These are phyloP conservation scores for Xenosphaeropsis pyriputrescens DNA, from an alignment of 2,329 filamentous ascomycete genomes.

Conservation along the genomic window DNA sequence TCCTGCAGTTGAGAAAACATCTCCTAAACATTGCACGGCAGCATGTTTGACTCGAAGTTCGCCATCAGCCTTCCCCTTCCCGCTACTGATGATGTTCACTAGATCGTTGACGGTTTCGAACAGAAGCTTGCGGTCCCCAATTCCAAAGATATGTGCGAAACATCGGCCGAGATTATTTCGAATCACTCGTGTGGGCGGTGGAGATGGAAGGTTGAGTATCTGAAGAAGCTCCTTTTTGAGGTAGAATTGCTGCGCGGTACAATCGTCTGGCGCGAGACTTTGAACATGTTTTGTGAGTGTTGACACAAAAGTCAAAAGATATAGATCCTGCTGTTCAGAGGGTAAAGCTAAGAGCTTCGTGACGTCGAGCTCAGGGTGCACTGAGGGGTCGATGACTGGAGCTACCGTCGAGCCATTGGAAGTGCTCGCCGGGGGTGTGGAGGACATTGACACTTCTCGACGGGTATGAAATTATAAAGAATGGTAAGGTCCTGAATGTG, in stretches of 20 bases:
- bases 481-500: no score
- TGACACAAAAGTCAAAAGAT: constrained; percentile 78
- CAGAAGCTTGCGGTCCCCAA: constrained; percentile 79
- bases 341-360: constrained; percentile 79
- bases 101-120: constrained; percentile 93
- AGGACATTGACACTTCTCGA: constrained; percentile 15
- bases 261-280: constrained; percentile 59
- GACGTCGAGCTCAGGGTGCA: constrained; percentile 71
- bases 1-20: constrained; percentile 81
- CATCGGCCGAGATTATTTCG: constrained; percentile 79
- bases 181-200: constrained; percentile 75
- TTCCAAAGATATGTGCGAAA: constrained; percentile 66
- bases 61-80: constrained; percentile 61
- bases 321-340: constrained; percentile 89
- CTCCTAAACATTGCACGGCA: constrained; percentile 72
- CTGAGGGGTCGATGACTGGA: constrained; percentile 22
- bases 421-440: constrained; percentile 12
- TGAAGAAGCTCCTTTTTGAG: constrained; percentile 92
- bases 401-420: constrained; percentile 18
- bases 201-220: constrained; percentile 69
- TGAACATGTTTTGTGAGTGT: constrained; percentile 70
- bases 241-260: constrained; percentile 78
- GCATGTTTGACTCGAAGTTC: constrained; percentile 75
- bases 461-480: no score
- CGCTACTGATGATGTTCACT: constrained; percentile 52